Evolutionary conservation across 495 filamentous ascomycete genomes (phyloP), one percentile per base, ranked within the genome.

Genomic region (Penicillium longicatenatum): DNA sequence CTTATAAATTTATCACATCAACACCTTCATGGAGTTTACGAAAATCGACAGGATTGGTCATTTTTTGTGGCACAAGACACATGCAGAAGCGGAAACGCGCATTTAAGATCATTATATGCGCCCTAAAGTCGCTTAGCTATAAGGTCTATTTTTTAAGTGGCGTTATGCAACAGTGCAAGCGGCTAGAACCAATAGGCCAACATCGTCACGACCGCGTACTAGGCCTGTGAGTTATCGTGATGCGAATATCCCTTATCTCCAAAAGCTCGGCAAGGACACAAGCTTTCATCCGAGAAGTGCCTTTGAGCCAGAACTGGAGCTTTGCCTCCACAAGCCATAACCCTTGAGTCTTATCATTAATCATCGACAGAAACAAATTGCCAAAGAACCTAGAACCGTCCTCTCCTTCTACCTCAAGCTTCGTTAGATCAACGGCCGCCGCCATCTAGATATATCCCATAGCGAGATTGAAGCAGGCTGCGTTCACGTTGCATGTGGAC

Each of bases 401-500:
- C 6, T 21, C 41, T 9, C n/a, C n/a, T 19, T 43, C 41, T 4
- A 43, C 20, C 41, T 19, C 20, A 43, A 51, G 30, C 22, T 45
- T 57, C 43, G 17, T 37, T 19, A 39, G 47, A 20, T 52, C 55
- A 22, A 57, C 39, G 21, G 26, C 17, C 8, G 48, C 39, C 42
- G 50, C 39, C 29, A 51, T 51, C 55, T 37, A 57, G 39, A 57
- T 57, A 35, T 48, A 56, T n/a, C 54, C 45, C 6, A 39, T 56
- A 20, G 45, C 31, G 30, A 48, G 37, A 26, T 56, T 46, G 39
- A 57, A 51, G 31, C 35, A 57, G 31, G 47, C 55, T 3, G 55
- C 46, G 19, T 35, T 50, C 22, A 46, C 48, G 48, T 51, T 57
- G 22, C 39, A 51, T 44, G 39, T 33, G 3, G 55, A 51, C 19